Base-by-base conservation (phyloP, 75 land plant species). In the Sequoiadendron giganteum region DNA sequence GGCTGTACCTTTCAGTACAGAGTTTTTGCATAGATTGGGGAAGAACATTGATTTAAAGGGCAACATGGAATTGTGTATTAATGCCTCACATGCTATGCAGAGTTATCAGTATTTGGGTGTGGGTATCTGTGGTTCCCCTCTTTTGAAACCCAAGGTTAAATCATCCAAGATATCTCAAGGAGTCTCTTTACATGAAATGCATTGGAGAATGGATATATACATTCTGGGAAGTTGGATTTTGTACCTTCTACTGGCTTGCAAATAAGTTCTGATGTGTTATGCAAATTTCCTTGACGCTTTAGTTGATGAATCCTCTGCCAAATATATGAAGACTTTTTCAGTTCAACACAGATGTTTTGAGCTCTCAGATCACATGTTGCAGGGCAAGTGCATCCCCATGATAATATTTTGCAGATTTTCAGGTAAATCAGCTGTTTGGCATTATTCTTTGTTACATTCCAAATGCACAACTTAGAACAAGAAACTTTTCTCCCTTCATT, bases 11-110 rank as follows among this genome's bases (percentile, higher is more conserved):
- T 96, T 97, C 88, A 83, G 90, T 21, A 28, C 87, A 13, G 86
- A 85, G 14, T 97, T 97, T 56, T 86, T 97, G 85, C 88, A 88
- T 79, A 94, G 93, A 78, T 89, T 97, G 30, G 97, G 96, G 52
- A 86, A 91, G 87, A 96, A 96, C 54, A 40, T 97, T 90, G 94
- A 92, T 30, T 84, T 97, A 83, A 92, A 92, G 88, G 94, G 91
- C 21, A 97, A 97, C 49, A 86, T 93, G 14, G 95, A 92, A 0
- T 90, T 97, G 34, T 97, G 99, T 73, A 65, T 93, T 39, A 90
- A 85, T 73, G 87, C 88, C 42, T 68, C 86, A 7, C 89, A 89
- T 42, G 91, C 55, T 4, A 42, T 86, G 34, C 84, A 80, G 30
- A 72, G 87, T 16, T 81, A 65, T 30, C 87, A 90, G 86, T 38